Evolutionary conservation across 2,329 filamentous ascomycete species (phyloP), one percentile per base, ranked within the genome.

Genomic region (Metarhizium rileyi): DNA sequence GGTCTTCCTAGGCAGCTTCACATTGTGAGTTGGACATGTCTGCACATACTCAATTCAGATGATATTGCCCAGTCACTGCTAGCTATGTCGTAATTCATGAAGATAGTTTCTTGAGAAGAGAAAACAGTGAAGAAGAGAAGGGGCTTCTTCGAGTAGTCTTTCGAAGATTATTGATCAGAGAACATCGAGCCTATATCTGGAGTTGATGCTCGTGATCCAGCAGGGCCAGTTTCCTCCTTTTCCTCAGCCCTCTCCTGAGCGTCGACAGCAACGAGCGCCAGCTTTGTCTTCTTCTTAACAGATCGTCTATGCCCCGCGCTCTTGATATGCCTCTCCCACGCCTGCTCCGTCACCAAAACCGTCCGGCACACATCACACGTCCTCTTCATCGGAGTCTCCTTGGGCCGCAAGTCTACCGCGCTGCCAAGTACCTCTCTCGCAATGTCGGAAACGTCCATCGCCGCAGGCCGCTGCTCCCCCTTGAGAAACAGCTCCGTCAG

Each of bases 291-390:
- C 56, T 58, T 67, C 35, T 63, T 64, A 27, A 63, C 41, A 5
- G 61, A 58, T 16, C 65, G 56, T 5, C 62, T 62, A 47, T 73
- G 70, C 16, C 61, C 56, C 9, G 59, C 53, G 41, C 68, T 65
- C 52, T 64, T 67, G 9, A 70, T 51, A 47, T 72, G 70, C 50
- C 66, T 62, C 36, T 62, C 53, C 69, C 68, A 73, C 2, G 65
- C 66, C 52, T 76, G 70, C 54, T 83, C 77, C 3, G 76, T 80
- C 48, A 83, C 62, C 4, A 76, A 66, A 22, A 80, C 79, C 50
- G 78, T 77, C 57, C 88, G 70, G 61, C 93, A 98, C 1, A 82
- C 56, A 3, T 88, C 81, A 60, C 93, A 98, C 18, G 75, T 77
- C 56, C 76, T 77, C 53, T 81, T 80, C 28, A 64, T 66, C 0